Conservation (phyloP, 257 asterid species). For the Dorcoceras hygrometricum region DNA sequence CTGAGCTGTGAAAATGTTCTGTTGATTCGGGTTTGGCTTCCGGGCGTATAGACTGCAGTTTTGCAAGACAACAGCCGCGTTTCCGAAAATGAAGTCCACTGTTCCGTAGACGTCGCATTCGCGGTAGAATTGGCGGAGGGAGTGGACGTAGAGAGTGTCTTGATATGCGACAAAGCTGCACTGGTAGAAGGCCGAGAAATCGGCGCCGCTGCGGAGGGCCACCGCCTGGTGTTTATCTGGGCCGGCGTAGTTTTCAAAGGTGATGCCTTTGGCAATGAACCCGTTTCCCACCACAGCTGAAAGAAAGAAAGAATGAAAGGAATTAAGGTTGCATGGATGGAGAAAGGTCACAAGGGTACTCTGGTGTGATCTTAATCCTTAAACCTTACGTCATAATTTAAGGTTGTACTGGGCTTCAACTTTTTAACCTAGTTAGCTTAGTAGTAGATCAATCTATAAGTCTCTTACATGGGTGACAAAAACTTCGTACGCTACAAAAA, state of each 20-base stretch:
- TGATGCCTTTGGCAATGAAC: constrained; percentile 78
- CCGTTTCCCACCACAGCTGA: constrained; percentile 85
- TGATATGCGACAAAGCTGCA: constrained; percentile 95
- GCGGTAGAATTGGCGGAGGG: constrained; percentile 91
- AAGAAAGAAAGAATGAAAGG: not conserved
- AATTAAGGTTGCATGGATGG: too few species aligned
- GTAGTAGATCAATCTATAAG: too few species aligned
- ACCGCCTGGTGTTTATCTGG: constrained; percentile 96
- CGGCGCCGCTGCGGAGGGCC: constrained; percentile 86
- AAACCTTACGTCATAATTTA: too few species aligned
- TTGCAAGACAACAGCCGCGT: constrained; percentile 90
- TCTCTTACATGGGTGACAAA: too few species aligned
- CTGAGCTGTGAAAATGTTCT: constrained; percentile 88
- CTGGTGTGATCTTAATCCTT: too few species aligned
- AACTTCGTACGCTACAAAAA: too few species aligned
- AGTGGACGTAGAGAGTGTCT: constrained; percentile 90
- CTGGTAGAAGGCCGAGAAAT: constrained; percentile 71
- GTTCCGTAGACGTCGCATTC: constrained; percentile 94
- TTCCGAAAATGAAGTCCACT: constrained; percentile 91
- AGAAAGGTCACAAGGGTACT: too few species aligned
- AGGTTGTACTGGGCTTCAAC: too few species aligned
- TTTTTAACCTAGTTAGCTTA: too few species aligned
- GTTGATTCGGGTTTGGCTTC: constrained; percentile 57
- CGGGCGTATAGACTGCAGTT: constrained; percentile 84
- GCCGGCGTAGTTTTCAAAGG: constrained; percentile 93